phyloP scores from a whole-genome alignment of 176 grass and related monocot species.

The Thalia dealbata region DNA sequence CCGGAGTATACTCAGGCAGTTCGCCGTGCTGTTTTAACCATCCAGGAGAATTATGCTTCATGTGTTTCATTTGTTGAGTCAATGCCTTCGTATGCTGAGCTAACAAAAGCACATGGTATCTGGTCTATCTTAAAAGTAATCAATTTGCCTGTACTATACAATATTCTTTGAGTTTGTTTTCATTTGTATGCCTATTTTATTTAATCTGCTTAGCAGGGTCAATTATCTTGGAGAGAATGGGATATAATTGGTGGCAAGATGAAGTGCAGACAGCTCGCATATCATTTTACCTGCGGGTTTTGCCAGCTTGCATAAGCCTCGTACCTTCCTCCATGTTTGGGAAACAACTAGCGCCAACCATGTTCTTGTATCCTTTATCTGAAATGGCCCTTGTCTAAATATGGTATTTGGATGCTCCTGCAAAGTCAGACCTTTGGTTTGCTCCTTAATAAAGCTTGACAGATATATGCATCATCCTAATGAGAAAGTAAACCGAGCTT shows the following conservation, averaged over 20 bases:
- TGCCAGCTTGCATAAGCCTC: conserved; percentile 64
- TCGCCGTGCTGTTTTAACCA: conserved; percentile 41
- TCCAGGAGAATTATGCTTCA: conserved; percentile 48
- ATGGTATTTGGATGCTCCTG: neutral
- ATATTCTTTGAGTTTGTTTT: neutral
- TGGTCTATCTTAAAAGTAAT: neutral
- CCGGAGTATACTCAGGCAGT: conserved; percentile 85
- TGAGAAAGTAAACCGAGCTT: conserved; percentile 76
- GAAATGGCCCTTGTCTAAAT: neutral
- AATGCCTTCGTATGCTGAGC: conserved; percentile 66
- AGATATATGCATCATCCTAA: conserved; percentile 95
- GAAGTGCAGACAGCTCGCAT: conserved; percentile 80
- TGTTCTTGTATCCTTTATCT: conserved; percentile 76
- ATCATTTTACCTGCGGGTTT: conserved; percentile 77
- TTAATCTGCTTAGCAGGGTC: conserved; percentile 27
- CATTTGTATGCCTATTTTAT: neutral
- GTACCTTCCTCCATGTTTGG: conserved; percentile 44
- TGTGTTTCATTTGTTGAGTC: conserved; percentile 47
- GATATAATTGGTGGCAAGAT: conserved; percentile 66
- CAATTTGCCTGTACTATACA: neutral
- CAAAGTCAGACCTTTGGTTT: neutral
- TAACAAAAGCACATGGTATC: conserved; percentile 64
- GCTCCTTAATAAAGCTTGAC: conserved; percentile 35
- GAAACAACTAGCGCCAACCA: conserved; percentile 38
- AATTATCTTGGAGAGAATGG: conserved; percentile 26